phyloP scores from a whole-genome alignment of 495 filamentous ascomycete genomes.

The Aspergillus panamensis region DNA sequence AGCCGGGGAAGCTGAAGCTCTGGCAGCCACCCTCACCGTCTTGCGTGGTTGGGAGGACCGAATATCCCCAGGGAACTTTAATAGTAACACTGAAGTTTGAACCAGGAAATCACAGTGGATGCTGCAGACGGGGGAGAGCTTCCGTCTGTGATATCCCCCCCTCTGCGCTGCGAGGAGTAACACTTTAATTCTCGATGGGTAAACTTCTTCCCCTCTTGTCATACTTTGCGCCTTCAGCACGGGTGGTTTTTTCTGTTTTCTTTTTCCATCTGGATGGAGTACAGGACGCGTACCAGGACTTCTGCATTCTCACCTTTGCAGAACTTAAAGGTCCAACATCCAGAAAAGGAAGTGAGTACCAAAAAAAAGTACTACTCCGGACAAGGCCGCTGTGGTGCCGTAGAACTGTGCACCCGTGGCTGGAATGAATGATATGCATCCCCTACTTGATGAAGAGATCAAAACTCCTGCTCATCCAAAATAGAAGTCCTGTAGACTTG shows the following conservation, averaged over 20 bases:
- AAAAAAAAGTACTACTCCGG: not conserved
- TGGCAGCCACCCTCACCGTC: slow-evolving; percentile 1
- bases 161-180: slow-evolving; percentile 10
- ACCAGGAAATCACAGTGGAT: slow-evolving; percentile 11
- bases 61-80: not conserved
- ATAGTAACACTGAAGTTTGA: not conserved
- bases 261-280: not conserved
- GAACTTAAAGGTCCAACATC: not conserved
- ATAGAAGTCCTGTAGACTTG: not conserved
- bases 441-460: slow-evolving; percentile 2
- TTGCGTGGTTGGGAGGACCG: not conserved
- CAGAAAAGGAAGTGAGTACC: not conserved
- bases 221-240: not conserved
- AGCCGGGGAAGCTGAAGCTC: not conserved
- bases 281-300: not conserved
- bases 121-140: not conserved
- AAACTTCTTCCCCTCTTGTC: not conserved
- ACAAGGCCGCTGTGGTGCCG: slow-evolving; percentile 1
- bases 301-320: not conserved
- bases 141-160: slow-evolving; percentile 8
- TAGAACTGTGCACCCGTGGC: not conserved
- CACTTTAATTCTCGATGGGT: slow-evolving; percentile 12
- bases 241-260: not conserved
- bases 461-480: not conserved
- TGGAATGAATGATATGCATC: slow-evolving; percentile 1